Evolutionary conservation across 345 rosid genomes (phyloP), one percentile per base, ranked within the genome.

Genomic region (Brassica nigra): DNA sequence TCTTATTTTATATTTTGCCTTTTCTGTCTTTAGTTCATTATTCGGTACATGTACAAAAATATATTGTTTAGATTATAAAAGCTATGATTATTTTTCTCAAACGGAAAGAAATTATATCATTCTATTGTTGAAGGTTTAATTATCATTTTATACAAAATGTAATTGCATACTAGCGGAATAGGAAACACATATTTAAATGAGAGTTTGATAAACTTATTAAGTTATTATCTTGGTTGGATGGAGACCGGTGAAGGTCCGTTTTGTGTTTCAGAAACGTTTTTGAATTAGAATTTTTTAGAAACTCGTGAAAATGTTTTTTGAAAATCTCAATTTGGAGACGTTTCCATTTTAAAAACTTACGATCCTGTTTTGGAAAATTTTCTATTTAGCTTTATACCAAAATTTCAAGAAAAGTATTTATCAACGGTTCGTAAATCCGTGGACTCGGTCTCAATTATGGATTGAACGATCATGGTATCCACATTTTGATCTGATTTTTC

Each of bases 401-500:
- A 52, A 6, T n/a, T 36, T 36, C 9, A 52, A 6, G 15, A 61
- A 18, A 42, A 42, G 28, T n/a, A 5, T 30, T 8, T 15, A 16
- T 9, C 3, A 4, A 20, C 15, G 12, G 7, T 42, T 16, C 10
- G 59, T 15, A 54, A 14, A 54, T 16, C 9, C 16, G 10, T 55
- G 8, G 66, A 66, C 66, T 76, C 42, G 2, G 3, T 76, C 3
- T 37, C 67, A 67, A 6, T 55, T 68, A 54, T 75, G 30, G 30
- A 42, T 18, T 20, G 31, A 20, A 37, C 7, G 39, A 47, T 49
- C 9, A 31, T 42, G 49, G 49, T 44, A 34, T 70, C 52, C 29
- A 42, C 36, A 18, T 7, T 44, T 77, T 62, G 62, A 78, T 44
- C 66, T 5, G 71, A 71, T 66, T 61, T 7, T 7, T 52, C 16